Conservation (phyloP, 768 basidiomycete genomes). For the Paxillus ammoniavirescens region DNA sequence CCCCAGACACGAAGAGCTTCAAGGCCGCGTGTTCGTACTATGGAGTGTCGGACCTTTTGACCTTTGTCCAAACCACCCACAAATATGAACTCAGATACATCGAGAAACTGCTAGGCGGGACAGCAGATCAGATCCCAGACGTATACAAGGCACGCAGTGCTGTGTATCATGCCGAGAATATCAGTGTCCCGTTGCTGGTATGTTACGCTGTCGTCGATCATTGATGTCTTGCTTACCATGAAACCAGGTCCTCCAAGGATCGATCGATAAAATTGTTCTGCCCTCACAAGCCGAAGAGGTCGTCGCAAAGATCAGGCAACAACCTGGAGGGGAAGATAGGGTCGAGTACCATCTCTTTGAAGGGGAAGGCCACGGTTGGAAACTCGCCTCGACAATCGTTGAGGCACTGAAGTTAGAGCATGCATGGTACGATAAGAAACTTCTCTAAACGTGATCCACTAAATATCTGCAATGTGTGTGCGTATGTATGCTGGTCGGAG, state of each 20-base stretch:
- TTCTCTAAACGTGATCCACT: not conserved
- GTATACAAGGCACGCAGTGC: slow-evolving; percentile 60
- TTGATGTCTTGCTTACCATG: not conserved
- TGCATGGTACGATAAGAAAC: slow-evolving; percentile 24
- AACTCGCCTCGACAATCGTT: slow-evolving; percentile 29
- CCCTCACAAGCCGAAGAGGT: slow-evolving; percentile 47
- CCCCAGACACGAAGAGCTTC: slow-evolving; percentile 54
- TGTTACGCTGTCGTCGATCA: slow-evolving; percentile 29
- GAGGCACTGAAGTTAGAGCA: slow-evolving; percentile 29
- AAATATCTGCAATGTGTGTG: no score
- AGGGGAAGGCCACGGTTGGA: slow-evolving; percentile 39
- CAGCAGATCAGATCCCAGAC: slow-evolving; percentile 45
- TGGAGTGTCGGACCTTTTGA: slow-evolving; percentile 60
- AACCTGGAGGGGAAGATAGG: not conserved
- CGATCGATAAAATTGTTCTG: slow-evolving; percentile 59
- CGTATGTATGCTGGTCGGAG: no score
- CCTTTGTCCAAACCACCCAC: slow-evolving; percentile 58
- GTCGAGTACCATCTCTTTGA: slow-evolving; percentile 37
- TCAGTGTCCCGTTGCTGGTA: slow-evolving; percentile 58
- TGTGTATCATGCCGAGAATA: slow-evolving; percentile 54
- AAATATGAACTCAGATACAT: slow-evolving; percentile 65
- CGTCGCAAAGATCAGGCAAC: not conserved
- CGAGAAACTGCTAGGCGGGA: slow-evolving; percentile 57
- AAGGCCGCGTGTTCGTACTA: slow-evolving; percentile 53
- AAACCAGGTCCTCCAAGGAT: slow-evolving; percentile 60